These are phyloP conservation scores for Pseudotsuga menziesii DNA, from an alignment of 75 land plant species.

Conservation along the genomic window DNA sequence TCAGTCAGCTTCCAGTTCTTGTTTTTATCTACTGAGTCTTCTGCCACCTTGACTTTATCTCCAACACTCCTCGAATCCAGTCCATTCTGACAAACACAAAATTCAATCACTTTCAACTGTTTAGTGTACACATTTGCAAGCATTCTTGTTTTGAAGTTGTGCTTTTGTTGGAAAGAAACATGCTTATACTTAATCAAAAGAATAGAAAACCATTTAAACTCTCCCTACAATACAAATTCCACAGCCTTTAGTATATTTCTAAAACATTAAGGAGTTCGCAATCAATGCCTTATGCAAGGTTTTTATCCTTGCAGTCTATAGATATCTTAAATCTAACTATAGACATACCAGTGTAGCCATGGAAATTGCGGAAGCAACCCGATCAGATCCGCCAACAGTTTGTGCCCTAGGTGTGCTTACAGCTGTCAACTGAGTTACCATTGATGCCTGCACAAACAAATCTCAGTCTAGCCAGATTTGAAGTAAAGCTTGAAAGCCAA, in stretches of 20 bases:
- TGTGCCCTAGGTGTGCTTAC: slow-evolving; percentile 27
- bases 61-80: slow-evolving; percentile 37
- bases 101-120: background rate
- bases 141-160: background rate
- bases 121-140: background rate
- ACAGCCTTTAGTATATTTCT: background rate
- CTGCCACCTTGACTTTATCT: slow-evolving; percentile 67
- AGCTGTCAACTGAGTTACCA: slow-evolving; percentile 32
- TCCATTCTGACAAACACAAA: slow-evolving; percentile 42
- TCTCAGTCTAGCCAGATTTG: background rate
- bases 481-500: background rate
- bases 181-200: background rate
- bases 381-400: slow-evolving; percentile 40
- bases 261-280: background rate
- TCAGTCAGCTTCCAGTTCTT: slow-evolving; percentile 87
- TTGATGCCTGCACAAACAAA: slow-evolving; percentile 15
- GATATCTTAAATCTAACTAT: background rate
- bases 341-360: slow-evolving; percentile 40
- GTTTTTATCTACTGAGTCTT: slow-evolving; percentile 56
- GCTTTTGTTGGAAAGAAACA: background rate
- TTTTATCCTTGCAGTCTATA: background rate
- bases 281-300: background rate
- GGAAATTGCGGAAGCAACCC: slow-evolving; percentile 30
- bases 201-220: background rate
- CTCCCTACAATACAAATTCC: background rate